Base-by-base conservation (phyloP, 2,329 filamentous ascomycete genomes). In the Amylocarpus encephaloides region DNA sequence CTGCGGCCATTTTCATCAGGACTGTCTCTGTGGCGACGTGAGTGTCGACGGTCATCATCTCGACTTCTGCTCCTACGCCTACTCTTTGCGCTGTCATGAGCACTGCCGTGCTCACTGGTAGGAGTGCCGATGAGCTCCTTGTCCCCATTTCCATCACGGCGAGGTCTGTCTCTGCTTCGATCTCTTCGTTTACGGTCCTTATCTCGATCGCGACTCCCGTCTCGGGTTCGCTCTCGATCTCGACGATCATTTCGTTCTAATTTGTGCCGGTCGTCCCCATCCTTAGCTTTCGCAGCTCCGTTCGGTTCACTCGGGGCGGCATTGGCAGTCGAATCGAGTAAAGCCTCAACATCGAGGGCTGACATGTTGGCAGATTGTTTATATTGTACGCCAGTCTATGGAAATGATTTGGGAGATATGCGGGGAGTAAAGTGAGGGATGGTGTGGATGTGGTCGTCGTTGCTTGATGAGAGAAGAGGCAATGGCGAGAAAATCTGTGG, bases 241-340 rank as follows among this genome's bases (percentile, higher is more conserved):
- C 73, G 73, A 45, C 78, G 75, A 51, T 71, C 66, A 55, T 72
- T 70, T 36, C 73, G 71, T 49, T 79, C 79, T 56, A 72, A 70
- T 58, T 74, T 82, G 57, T 77, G 74, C 50, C 78, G 75, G 62
- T 75, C 71, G 59, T 82, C 79, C 58, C 75, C 72, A 57, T 82
- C 78, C 56, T 80, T 79, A 59, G 73, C 66, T 51, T 70, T 69
- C 46, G 69, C 46, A 53, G 61, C 57, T 51, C 63, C 64, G 52
- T 65, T 68, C 40, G 59, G 59, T 48, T 77, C 72, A 48, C 73
- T 71, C 51, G 68, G 67, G 53, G 74, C 71, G 59, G 76, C 75
- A 66, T 82, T 83, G 46, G 87, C 88, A 56, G 87, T 88, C 46
- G 86, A 88, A 70, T 95, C 90, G 61, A 96, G 82, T 58, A 96